These are phyloP conservation scores for Amanita rubescens DNA, from an alignment of 768 basidiomycete genomes.

Conservation along the genomic window DNA sequence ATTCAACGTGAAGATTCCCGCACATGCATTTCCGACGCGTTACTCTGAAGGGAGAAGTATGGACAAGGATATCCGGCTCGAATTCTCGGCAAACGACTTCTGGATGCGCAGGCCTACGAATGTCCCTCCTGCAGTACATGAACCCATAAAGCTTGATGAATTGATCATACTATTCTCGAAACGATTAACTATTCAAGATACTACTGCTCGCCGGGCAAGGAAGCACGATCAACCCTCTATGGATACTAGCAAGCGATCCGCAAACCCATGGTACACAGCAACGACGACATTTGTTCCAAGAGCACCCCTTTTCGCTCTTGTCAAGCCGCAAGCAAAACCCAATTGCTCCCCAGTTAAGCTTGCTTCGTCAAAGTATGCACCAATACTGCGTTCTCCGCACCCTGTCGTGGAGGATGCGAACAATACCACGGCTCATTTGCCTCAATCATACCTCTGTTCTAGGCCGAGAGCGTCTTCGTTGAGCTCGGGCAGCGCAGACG, in stretches of 20 bases:
- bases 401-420: too few relatives aligned
- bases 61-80: too few relatives aligned
- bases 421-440: too few relatives aligned
- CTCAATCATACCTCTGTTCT: background rate
- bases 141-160: too few relatives aligned
- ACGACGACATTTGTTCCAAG: background rate
- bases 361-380: too few relatives aligned
- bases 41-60: background rate
- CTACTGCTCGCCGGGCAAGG: too few relatives aligned
- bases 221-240: background rate
- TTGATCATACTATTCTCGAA: too few relatives aligned
- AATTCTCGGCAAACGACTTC: background rate
- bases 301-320: background rate
- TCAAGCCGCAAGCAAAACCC: background rate
- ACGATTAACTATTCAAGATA: background rate
- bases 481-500: constrained; percentile 5
- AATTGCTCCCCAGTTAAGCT: too few relatives aligned
- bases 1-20: background rate
- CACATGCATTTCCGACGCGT: constrained; percentile 2
- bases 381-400: too few relatives aligned
- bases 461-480: background rate
- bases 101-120: too few relatives aligned
- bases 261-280: too few relatives aligned
- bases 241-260: background rate
- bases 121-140: too few relatives aligned